A percentile compares a stretch with the other conserved stretches of the same genome.
These are phyloP conservation scores for Xylariaceae sp. DNA, from an alignment of 2,329 filamentous ascomycete genomes.

Conservation along the genomic window DNA sequence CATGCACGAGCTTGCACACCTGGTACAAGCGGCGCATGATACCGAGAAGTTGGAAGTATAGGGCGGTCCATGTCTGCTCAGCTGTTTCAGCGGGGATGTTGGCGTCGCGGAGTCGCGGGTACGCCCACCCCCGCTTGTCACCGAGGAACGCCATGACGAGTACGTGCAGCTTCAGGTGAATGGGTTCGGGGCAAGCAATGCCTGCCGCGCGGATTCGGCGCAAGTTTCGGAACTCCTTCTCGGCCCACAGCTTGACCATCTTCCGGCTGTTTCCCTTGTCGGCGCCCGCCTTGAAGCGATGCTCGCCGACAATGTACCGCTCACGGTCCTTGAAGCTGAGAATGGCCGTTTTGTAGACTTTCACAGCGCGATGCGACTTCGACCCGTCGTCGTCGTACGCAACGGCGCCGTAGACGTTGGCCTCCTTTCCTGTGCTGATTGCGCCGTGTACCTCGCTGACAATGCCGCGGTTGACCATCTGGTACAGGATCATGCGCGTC, in stretches of 20 bases:
- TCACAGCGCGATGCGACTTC: slow-evolving; percentile 76
- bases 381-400: slow-evolving; percentile 52
- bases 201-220: slow-evolving; percentile 76
- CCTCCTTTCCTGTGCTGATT: slow-evolving; percentile 94
- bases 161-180: slow-evolving; percentile 88
- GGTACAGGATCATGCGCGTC: slow-evolving; percentile 89
- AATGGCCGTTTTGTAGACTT: slow-evolving; percentile 98
- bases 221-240: slow-evolving; percentile 96
- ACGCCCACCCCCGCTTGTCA: slow-evolving; percentile 78
- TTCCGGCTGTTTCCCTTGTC: slow-evolving; percentile 92
- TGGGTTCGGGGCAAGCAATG: slow-evolving; percentile 84
- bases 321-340: slow-evolving; percentile 97
- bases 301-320: slow-evolving; percentile 91
- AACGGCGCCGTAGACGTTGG: slow-evolving; percentile 93
- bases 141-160: slow-evolving; percentile 93
- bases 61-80: slow-evolving; percentile 65
- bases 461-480: slow-evolving; percentile 89
- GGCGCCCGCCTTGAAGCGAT: slow-evolving; percentile 82
- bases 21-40: slow-evolving; percentile 95
- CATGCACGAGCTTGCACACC: slow-evolving; percentile 84
- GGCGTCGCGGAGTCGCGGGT: slow-evolving; percentile 85
- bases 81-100: slow-evolving; percentile 62
- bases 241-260: slow-evolving; percentile 98
- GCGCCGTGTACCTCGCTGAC: slow-evolving; percentile 92
- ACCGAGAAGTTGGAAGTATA: slow-evolving; percentile 79